A percentile compares a stretch with the other conserved stretches of the same genome.
These are phyloP conservation scores for Anisodus tanguticus DNA, from an alignment of 257 asterid genomes.

Conservation along the genomic window DNA sequence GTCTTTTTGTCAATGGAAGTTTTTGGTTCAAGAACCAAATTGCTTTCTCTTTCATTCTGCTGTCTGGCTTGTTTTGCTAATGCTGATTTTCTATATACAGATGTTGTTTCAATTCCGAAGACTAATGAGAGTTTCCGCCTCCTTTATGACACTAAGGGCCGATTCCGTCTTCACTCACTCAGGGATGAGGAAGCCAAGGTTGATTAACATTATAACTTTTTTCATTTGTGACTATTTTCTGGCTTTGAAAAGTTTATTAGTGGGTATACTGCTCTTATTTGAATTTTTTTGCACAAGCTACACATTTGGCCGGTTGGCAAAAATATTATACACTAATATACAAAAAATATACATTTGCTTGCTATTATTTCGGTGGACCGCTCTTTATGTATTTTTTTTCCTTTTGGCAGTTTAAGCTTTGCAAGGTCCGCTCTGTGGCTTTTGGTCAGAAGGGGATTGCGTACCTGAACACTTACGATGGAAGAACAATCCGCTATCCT, in stretches of 20 bases:
- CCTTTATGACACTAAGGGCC: slow-evolving; percentile 6
- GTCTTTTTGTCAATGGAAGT: neutral
- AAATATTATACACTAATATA: no score
- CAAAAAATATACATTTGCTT: no score
- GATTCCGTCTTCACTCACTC: slow-evolving; percentile 38
- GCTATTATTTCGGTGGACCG: no score
- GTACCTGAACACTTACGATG: neutral
- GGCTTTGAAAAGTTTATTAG: no score
- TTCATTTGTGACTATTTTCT: neutral
- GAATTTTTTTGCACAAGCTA: neutral
- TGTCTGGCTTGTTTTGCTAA: neutral
- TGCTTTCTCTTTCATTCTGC: neutral
- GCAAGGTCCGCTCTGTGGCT: neutral
- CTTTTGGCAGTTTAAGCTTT: neutral
- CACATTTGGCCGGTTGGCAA: no score
- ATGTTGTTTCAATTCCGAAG: slow-evolving; percentile 58
- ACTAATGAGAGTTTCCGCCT: slow-evolving; percentile 63
- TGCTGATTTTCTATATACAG: slow-evolving; percentile 14
- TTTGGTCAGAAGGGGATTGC: slow-evolving; percentile 3
- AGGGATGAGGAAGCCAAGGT: slow-evolving; percentile 61
- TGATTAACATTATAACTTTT: neutral
- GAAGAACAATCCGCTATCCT: slow-evolving; percentile 18
- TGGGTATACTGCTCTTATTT: neutral
- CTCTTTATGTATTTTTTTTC: no score
- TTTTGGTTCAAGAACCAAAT: neutral